These are phyloP conservation scores for Mortierella sp. DNA, from an alignment of 371 early-diverging fungal species.

Conservation along the genomic window DNA sequence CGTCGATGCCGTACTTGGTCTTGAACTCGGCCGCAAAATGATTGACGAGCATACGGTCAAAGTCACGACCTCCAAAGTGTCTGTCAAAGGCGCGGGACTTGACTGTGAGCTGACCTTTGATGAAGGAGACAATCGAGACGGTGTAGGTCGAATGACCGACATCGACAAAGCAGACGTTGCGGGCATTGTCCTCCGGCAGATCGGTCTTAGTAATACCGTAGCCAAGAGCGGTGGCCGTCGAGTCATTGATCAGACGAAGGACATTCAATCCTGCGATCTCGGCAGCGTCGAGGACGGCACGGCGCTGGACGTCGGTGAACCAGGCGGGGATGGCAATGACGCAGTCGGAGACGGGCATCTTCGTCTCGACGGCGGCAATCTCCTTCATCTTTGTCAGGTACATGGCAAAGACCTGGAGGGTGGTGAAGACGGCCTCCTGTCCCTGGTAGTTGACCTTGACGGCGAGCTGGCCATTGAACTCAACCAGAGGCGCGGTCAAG, in stretches of 20 bases:
- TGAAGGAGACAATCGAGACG: slow-evolving; percentile 90
- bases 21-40: slow-evolving; percentile 89
- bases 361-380: slow-evolving; percentile 86
- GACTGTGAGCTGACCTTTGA: slow-evolving; percentile 95
- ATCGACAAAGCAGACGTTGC: slow-evolving; percentile 94
- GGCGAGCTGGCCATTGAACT: slow-evolving; percentile 87
- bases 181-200: slow-evolving; percentile 94
- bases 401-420: slow-evolving; percentile 94
- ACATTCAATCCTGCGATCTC: slow-evolving; percentile 94
- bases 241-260: slow-evolving; percentile 93
- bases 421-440: slow-evolving; percentile 82
- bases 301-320: slow-evolving; percentile 95
- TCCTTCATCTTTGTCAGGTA: slow-evolving; percentile 93
- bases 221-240: slow-evolving; percentile 92
- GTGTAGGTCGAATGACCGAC: slow-evolving; percentile 94
- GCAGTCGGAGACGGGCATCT: slow-evolving; percentile 88
- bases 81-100: slow-evolving; percentile 92
- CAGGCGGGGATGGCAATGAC: slow-evolving; percentile 96
- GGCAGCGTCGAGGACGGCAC: slow-evolving; percentile 89
- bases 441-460: slow-evolving; percentile 88
- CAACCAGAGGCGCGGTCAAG: slow-evolving; percentile 83
- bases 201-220: slow-evolving; percentile 98
- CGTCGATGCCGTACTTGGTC: slow-evolving; percentile 96
- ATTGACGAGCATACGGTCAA: slow-evolving; percentile 91
- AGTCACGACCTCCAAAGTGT: slow-evolving; percentile 95